Conservation (phyloP, 2,329 filamentous ascomycete species). For the Penicillium sp. region DNA sequence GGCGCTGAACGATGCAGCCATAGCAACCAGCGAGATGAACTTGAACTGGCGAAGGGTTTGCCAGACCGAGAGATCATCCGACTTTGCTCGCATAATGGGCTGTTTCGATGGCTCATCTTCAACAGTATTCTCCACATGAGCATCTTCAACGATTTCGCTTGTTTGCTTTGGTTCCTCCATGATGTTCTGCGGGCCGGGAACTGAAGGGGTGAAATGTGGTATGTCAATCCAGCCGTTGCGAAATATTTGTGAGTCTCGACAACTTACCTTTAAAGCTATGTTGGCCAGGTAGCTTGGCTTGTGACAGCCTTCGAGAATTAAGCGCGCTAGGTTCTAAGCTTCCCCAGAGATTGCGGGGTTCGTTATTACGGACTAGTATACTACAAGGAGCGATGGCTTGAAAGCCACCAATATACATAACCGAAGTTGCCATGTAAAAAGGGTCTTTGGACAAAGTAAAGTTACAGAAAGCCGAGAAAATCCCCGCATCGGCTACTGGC, state of each 20-base stretch:
- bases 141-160: background rate
- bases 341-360: background rate
- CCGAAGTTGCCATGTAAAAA: background rate
- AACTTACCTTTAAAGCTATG: background rate
- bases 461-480: background rate
- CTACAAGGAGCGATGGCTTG: background rate
- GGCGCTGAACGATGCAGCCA: constrained; percentile 44
- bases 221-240: background rate
- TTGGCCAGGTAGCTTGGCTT: background rate
- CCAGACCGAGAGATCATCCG: constrained; percentile 44
- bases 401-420: too few relatives aligned
- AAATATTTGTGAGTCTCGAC: background rate
- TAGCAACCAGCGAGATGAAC: constrained; percentile 36
- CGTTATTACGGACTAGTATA: background rate
- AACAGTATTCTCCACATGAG: background rate
- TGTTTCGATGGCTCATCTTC: background rate
- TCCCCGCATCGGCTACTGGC: background rate
- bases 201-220: background rate
- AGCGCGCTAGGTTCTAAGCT: background rate
- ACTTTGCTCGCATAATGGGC: constrained; percentile 35
- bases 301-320: background rate
- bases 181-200: background rate
- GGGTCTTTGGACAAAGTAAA: background rate
- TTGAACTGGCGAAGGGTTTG: constrained; percentile 38
- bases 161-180: background rate